Evolutionary conservation across 805 yeast genomes (phyloP).

Genomic region (Barnettozyma sucrosica): DNA sequence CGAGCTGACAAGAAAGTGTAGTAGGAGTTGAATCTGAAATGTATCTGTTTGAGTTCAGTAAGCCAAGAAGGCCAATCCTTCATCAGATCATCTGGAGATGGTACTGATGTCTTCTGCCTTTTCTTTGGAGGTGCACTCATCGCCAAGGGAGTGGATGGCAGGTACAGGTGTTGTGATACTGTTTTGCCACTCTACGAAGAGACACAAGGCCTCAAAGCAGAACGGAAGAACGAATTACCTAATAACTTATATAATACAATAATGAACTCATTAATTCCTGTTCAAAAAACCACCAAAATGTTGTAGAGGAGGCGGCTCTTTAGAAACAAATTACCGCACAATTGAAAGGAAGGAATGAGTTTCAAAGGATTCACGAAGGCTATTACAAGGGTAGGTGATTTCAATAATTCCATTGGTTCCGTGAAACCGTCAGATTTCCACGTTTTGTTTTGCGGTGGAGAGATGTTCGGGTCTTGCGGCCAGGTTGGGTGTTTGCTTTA

Average conservation of each 20-base stretch:
- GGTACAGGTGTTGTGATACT: not conserved
- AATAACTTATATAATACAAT: no score
- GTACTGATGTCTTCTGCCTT: not conserved
- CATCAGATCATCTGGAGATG: not conserved
- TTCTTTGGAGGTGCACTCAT: not conserved
- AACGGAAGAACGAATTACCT: no score
- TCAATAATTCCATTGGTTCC: not conserved
- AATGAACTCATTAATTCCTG: no score
- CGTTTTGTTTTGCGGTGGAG: not conserved
- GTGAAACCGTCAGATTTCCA: no score
- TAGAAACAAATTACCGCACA: not conserved
- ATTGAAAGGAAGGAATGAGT: slow-evolving; percentile 46
- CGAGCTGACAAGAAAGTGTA: slow-evolving; percentile 58
- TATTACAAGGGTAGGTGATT: slow-evolving; percentile 43
- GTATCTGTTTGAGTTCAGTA: slow-evolving; percentile 40
- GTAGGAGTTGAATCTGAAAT: slow-evolving; percentile 50
- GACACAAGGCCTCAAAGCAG: no score
- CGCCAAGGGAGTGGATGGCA: not conserved
- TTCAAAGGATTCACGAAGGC: slow-evolving; percentile 84
- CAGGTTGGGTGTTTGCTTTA: not conserved
- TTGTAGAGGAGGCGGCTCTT: not conserved
- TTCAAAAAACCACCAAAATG: no score
- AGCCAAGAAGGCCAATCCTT: slow-evolving; percentile 28
- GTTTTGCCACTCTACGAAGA: not conserved
- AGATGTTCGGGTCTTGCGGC: not conserved